Evolutionary conservation across 768 basidiomycete genomes (phyloP), one percentile per base, ranked within the genome.

Genomic region (Cytidiella melzeri): DNA sequence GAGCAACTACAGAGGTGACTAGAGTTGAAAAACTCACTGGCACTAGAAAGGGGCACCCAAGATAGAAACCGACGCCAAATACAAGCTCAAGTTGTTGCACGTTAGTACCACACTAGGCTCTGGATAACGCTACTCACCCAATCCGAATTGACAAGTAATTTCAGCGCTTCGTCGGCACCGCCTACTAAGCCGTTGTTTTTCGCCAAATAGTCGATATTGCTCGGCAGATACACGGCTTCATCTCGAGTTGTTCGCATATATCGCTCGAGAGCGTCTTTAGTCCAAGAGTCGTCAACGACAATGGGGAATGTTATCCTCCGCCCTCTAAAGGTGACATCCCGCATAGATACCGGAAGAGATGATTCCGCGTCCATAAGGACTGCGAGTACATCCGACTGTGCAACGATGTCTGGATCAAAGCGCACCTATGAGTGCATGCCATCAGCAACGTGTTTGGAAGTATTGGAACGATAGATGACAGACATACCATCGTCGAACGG

Each of bases 161-260:
- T 60, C 43, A 80, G 53, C 0, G 71, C 74, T 28, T 77, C 78
- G 15, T 63, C 60, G 1, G 69, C 55, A 4, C 69, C 70, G 26
- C 68, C 69, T 12, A 64, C 54, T 9, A 84, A 64, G 0, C 81
- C 81, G 54, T 83, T 84, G 39, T 82, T 83, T 34, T 65, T 67
- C 0, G 81, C 81, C 1, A 86, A 70, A 56, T 85, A 85, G 34
- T 82, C 77, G 28, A 84, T 65, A 55, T 87, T 86, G 59, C 77
- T 80, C 0, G 83, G 84, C 0, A 87, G 65, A 61, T 86, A 87
- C 1, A 77, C 79, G 0, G 83, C 83, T 43, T 73, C 73, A 41
- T 74, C 69, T 9, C 84, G 68, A 0, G 68, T 76, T 0, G 75
- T 73, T 5, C 61, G 64, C 74, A 77, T 81, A 60, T 87, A 84